Conservation (phyloP, 2,329 filamentous ascomycete genomes). For the Emergomyces orientalis region DNA sequence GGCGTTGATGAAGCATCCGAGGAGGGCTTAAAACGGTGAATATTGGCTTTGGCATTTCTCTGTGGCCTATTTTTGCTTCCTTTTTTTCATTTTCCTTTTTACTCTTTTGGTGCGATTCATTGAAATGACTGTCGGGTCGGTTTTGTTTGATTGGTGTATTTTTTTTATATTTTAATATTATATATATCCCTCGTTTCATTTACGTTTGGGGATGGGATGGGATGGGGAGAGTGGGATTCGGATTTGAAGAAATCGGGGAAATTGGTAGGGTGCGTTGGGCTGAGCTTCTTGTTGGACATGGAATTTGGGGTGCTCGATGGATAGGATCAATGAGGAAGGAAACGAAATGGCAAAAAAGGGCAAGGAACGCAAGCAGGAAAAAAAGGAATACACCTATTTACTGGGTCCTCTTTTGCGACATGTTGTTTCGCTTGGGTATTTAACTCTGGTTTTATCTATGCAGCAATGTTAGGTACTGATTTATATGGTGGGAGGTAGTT, state of each 20-base stretch:
- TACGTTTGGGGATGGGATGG: background rate
- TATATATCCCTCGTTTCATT: background rate
- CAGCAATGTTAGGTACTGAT: background rate
- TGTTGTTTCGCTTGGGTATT: background rate
- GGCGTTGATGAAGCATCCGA: constrained; percentile 43
- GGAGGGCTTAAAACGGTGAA: constrained; percentile 18
- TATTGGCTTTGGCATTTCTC: background rate
- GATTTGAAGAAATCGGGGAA: background rate
- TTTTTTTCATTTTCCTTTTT: background rate
- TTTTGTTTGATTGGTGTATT: background rate
- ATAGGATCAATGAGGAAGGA: background rate
- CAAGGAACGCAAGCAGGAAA: background rate
- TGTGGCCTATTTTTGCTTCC: background rate
- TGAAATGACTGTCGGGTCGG: background rate
- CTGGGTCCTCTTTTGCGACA: background rate
- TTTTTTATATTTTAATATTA: background rate
- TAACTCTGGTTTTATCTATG: background rate
- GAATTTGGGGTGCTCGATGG: background rate
- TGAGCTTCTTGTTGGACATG: background rate
- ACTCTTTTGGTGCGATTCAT: background rate
- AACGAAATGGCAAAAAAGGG: background rate
- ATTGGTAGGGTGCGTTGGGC: background rate
- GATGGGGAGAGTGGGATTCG: background rate
- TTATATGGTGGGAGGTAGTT: background rate
- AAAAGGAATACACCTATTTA: no score